These are phyloP conservation scores for Drechslerella coelobrocha DNA, from an alignment of 2,329 filamentous ascomycete genomes.

Conservation along the genomic window DNA sequence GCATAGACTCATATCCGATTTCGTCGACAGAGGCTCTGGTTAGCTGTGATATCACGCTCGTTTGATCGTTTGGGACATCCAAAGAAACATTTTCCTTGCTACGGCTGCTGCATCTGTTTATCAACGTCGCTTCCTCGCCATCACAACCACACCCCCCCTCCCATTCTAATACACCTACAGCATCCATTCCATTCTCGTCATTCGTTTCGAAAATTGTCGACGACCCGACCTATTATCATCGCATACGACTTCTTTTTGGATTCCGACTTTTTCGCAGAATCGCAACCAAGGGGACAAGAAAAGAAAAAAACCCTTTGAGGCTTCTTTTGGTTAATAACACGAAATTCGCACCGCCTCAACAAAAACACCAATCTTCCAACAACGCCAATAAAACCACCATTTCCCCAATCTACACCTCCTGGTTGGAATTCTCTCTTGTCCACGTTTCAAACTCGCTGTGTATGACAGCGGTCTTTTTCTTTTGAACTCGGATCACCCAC, in stretches of 20 bases:
- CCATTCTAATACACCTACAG: background rate
- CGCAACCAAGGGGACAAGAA: background rate
- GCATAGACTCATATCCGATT: conserved; percentile 31
- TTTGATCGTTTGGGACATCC: conserved; percentile 36
- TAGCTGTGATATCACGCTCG: conserved; percentile 50
- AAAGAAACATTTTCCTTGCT: conserved; percentile 1
- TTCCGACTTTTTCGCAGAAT: background rate
- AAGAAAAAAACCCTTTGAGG: background rate
- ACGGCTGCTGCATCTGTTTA: conserved; percentile 30
- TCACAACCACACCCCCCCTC: conserved; percentile 5
- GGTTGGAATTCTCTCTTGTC: conserved; percentile 10
- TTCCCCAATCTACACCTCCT: conserved; percentile 12
- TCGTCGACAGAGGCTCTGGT: conserved; percentile 50
- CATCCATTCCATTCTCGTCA: conserved; percentile 10
- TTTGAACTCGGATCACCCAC: background rate
- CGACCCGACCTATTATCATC: conserved; percentile 2
- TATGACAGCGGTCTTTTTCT: conserved; percentile 8
- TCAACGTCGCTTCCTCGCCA: conserved; percentile 2
- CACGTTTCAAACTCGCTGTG: conserved; percentile 8
- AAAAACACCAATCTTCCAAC: conserved; percentile 8
- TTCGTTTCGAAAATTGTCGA: conserved; percentile 11
- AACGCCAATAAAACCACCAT: conserved; percentile 1
- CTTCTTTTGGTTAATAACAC: background rate
- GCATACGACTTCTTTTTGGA: conserved; percentile 1
- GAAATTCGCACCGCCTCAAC: background rate